Evolutionary conservation across 306 rosid species (phyloP), one percentile per base, ranked within the genome.

Genomic region (Dalbergia oliveri): DNA sequence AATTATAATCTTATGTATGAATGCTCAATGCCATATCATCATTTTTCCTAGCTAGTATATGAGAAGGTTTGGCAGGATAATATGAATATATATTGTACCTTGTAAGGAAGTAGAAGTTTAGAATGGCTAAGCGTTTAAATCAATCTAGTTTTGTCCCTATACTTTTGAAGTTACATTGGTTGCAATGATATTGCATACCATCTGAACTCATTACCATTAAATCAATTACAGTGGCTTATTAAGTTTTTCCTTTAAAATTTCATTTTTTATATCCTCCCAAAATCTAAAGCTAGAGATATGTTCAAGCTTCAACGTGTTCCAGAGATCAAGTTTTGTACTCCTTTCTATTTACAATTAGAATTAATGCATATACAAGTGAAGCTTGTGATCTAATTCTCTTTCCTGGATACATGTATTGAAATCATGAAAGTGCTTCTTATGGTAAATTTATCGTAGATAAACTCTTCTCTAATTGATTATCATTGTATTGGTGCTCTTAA

Each of bases 51-150:
- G 18, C 12, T 37, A 37, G 41, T 37, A 37, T 8, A 54, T 19
- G 49, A 58, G 6, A 13, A 45, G 56, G 47, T 33, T 35, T 4
- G 34, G 18, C 11, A 0, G 7, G 15, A 47, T 76, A 44, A 79
- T 3, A 65, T 62, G 49, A 50, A 37, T 15, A n/a, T 26, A 26
- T 41, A 11, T 34, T 51, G 12, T 35, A 37, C 7, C 44, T 21
- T 53, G 74, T 11, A 66, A 77, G 58, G 66, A 64, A 14, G 15
- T 14, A 19, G 81, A 50, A 23, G 39, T 62, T 9, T 15, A 61
- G 33, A 16, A 76, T 64, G n/a, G 51, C 11, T 34, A 3, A 11
- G n/a, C 8, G 1, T 15, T 11, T 61, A 9, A 44, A 14, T 15
- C 16, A 44, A 63, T 65, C 15, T 26, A 1, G 31, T 26, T 26